Evolutionary conservation across 306 rosid genomes (phyloP).

Genomic region (Cajanus cajan): DNA sequence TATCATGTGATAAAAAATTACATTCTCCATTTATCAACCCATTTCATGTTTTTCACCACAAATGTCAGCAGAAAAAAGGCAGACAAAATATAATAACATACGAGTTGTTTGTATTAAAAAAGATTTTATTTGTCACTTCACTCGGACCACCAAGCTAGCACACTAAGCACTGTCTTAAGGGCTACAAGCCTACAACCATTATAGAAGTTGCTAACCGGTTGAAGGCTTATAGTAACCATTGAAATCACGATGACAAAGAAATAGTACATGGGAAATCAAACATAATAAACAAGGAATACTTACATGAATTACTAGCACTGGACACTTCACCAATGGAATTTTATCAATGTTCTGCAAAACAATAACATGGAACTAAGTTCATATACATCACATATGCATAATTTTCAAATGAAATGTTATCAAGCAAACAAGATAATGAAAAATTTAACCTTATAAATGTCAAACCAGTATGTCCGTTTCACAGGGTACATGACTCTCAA

Average conservation of each 20-base stretch:
- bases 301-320: constrained; percentile 85
- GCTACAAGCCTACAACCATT: background rate
- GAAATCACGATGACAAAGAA: constrained; percentile 2
- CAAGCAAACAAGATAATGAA: background rate
- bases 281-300: constrained; percentile 30
- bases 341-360: constrained; percentile 83
- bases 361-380: constrained; percentile 30
- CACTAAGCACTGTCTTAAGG: background rate
- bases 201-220: background rate
- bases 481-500: constrained; percentile 95
- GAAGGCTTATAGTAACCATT: background rate
- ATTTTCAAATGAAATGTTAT: constrained; percentile 13
- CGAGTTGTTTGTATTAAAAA: background rate
- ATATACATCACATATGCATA: constrained; percentile 8
- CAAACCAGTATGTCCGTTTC: constrained; percentile 89
- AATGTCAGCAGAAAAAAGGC: background rate
- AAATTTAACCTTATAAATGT: constrained; percentile 78
- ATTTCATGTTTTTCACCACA: constrained; percentile 9
- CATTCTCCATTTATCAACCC: background rate
- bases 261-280: constrained; percentile 16
- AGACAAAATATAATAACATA: background rate
- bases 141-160: background rate
- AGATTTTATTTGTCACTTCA: constrained; percentile 12
- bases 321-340: constrained; percentile 81
- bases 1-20: background rate